Base-by-base conservation (phyloP, 176 grass and related monocot genomes). In the Oryza glaberrima region DNA sequence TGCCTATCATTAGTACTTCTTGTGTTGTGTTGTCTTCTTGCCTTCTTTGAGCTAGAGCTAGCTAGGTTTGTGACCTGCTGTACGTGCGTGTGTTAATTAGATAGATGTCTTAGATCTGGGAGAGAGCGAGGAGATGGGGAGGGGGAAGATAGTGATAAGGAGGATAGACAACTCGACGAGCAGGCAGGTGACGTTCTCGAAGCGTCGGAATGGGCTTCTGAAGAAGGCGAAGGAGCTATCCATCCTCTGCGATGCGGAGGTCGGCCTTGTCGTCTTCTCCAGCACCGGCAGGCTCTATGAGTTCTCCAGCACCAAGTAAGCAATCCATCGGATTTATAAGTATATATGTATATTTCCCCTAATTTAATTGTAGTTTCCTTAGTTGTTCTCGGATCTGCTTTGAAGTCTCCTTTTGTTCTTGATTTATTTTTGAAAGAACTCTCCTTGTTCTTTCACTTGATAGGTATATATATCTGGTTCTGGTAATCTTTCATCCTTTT, bases 141-240 rank as follows among this genome's bases (percentile, higher is more conserved):
- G 92, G 79, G 92, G 92, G 68, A 94, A 91, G 84, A 87, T 92
- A 28, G 81, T 48, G 81, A 89, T 94, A 22, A 89, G 90, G 80
- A 87, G 92, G 84, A 94, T 94, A 30, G 90, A 94, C 76, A 87
- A 94, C 92, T 82, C 81, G 48, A 92, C 92, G 41, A 92, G 87
- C 77, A 88, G 92, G 77, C 92, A 94, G 82, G 92, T 94, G 76
- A 94, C 89, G 25, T 94, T 94, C 84, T 94, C 90, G 22, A 94
- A 94, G 84, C 82, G 92, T 58, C 85, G 92, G 68, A 91, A 81
- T 34, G 89, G 92, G 54, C 65, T 94, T 68, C 64, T 94, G 67
- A 94, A 94, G 84, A 94, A 94, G 92, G 92, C 92, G 36, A 89
- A 84, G 76, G 92, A 94, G 83, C 88, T 94, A 38, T 86, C 91